A percentile compares a stretch with the other conserved stretches of the same genome.
phyloP scores from a whole-genome alignment of 371 early-diverging fungal species.

The Mucor circinelloides region DNA sequence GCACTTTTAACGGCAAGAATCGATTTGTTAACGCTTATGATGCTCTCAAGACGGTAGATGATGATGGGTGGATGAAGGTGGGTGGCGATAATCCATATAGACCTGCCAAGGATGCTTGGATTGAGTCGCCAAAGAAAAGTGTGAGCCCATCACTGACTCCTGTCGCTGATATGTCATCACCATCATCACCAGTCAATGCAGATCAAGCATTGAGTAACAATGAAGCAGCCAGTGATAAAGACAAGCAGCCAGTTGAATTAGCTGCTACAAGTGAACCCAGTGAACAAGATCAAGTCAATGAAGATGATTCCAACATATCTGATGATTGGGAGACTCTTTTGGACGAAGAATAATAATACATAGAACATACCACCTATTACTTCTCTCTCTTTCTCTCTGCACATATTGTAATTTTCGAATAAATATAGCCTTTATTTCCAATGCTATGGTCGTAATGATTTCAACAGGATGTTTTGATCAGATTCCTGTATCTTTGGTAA shows the following conservation, averaged over 20 bases:
- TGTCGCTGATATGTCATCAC: neutral
- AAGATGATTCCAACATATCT: neutral
- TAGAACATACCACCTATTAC: conserved; percentile 52
- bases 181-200: neutral
- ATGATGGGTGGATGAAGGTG: conserved; percentile 38
- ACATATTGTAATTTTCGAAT: neutral
- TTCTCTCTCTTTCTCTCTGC: conserved; percentile 44
- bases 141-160: neutral
- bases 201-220: neutral
- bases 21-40: conserved; percentile 26
- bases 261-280: neutral
- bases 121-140: conserved; percentile 4
- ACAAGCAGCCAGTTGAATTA: neutral
- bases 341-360: neutral
- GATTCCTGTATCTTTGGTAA: neutral
- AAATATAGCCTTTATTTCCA: no score
- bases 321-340: conserved; percentile 19
- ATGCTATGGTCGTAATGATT: neutral
- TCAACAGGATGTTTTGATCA: neutral
- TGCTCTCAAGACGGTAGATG: conserved; percentile 23
- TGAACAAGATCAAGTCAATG: neutral
- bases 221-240: neutral
- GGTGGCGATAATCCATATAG: conserved; percentile 23
- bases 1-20: neutral
- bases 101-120: conserved; percentile 18